A percentile compares a stretch with the other conserved stretches of the same genome.
Conservation (phyloP, 257 asterid genomes). For the Solanum microdontum region DNA sequence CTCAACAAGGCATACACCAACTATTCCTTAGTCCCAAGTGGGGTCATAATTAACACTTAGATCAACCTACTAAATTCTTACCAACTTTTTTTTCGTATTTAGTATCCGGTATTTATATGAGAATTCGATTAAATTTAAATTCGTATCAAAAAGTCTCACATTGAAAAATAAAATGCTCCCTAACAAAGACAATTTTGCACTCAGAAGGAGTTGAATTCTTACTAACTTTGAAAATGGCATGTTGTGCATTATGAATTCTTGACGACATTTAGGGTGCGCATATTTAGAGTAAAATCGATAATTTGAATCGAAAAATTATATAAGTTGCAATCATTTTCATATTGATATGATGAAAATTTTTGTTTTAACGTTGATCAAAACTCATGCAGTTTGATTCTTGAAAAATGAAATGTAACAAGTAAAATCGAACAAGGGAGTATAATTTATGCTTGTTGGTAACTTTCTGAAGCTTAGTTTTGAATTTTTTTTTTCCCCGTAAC, state of each 20-base stretch:
- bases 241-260: too few relatives aligned
- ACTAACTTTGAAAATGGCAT: not conserved
- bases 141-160: too few relatives aligned
- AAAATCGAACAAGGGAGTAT: not conserved
- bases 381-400: rapidly evolving
- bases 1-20: not conserved
- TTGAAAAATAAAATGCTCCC: too few relatives aligned
- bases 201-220: not conserved
- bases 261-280: not conserved
- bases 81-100: not conserved
- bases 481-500: not conserved
- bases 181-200: too few relatives aligned
- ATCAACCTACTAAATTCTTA: not conserved
- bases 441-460: not conserved
- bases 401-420: rapidly evolving
- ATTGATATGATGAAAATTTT: not conserved
- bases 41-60: not conserved
- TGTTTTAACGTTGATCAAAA: not conserved
- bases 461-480: not conserved
- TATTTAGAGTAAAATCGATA: not conserved
- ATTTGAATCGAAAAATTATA: not conserved
- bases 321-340: rapidly evolving
- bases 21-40: not conserved
- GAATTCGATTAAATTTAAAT: too few relatives aligned
- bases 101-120: too few relatives aligned